These are phyloP conservation scores for Thinopyrum elongatum DNA, from an alignment of 176 grass and related monocot species.

Conservation along the genomic window DNA sequence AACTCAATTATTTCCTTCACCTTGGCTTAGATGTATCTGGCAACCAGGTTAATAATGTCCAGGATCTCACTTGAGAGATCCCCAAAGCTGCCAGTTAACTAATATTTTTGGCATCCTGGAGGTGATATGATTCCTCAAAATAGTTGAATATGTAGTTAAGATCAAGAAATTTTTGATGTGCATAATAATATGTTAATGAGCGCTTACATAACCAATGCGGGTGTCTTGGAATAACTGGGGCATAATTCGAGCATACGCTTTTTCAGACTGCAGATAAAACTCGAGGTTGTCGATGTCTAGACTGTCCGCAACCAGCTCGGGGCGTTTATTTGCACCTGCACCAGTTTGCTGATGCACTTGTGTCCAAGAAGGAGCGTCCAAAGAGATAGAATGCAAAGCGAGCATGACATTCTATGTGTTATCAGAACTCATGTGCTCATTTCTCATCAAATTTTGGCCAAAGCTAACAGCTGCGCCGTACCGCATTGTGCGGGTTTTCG, in stretches of 20 bases:
- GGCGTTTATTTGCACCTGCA: slow-evolving; percentile 37
- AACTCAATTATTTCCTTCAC: neutral
- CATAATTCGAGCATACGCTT: slow-evolving; percentile 42
- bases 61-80: slow-evolving; percentile 39
- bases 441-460: neutral
- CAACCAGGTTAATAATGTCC: slow-evolving; percentile 4
- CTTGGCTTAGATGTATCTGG: neutral
- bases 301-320: slow-evolving; percentile 13
- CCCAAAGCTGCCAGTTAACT: slow-evolving; percentile 5
- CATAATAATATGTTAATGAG: slow-evolving; percentile 26
- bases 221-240: slow-evolving; percentile 26
- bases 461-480: neutral
- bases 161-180: slow-evolving; percentile 3
- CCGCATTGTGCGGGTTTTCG: slow-evolving; percentile 6
- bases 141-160: neutral
- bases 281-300: slow-evolving; percentile 23
- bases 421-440: neutral
- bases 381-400: no score
- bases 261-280: slow-evolving; percentile 38
- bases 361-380: slow-evolving; percentile 14
- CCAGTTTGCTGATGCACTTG: slow-evolving; percentile 13
- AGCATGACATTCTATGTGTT: neutral
- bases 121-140: neutral
- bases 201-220: slow-evolving; percentile 27
- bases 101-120: neutral